These are phyloP conservation scores for Capsicum baccatum DNA, from an alignment of 257 asterid species.

Conservation along the genomic window DNA sequence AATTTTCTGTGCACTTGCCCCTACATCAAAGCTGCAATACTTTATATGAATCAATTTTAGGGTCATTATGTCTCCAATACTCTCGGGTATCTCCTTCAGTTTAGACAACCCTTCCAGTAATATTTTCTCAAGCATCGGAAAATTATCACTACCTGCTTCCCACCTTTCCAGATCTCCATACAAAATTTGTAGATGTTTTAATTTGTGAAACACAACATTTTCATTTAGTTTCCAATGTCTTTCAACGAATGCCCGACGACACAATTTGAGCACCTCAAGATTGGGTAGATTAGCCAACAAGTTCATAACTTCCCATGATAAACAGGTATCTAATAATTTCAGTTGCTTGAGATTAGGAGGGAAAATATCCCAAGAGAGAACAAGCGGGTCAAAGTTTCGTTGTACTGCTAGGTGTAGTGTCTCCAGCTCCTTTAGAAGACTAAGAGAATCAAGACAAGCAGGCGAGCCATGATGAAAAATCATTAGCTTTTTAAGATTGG, in stretches of 20 bases:
- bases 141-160: too few relatives aligned
- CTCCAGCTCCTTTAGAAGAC: background rate
- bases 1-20: too few relatives aligned
- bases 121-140: too few relatives aligned
- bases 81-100: too few relatives aligned
- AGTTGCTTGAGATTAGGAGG: background rate
- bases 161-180: too few relatives aligned
- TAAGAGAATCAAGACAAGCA: background rate
- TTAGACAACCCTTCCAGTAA: too few relatives aligned
- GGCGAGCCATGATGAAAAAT: background rate
- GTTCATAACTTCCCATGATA: background rate
- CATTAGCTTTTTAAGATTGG: background rate
- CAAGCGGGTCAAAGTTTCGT: too few relatives aligned
- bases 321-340: background rate
- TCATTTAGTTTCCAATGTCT: too few relatives aligned
- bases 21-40: background rate
- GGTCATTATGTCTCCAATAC: too few relatives aligned
- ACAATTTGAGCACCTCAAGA: background rate
- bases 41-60: background rate
- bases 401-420: background rate
- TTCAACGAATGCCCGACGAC: too few relatives aligned
- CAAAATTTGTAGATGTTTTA: too few relatives aligned
- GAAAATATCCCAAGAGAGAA: background rate
- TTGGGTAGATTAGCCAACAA: conserved; percentile 16
- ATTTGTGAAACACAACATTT: too few relatives aligned